Base-by-base conservation (phyloP, 2,329 filamentous ascomycete genomes). In the Sporothrix sp. region DNA sequence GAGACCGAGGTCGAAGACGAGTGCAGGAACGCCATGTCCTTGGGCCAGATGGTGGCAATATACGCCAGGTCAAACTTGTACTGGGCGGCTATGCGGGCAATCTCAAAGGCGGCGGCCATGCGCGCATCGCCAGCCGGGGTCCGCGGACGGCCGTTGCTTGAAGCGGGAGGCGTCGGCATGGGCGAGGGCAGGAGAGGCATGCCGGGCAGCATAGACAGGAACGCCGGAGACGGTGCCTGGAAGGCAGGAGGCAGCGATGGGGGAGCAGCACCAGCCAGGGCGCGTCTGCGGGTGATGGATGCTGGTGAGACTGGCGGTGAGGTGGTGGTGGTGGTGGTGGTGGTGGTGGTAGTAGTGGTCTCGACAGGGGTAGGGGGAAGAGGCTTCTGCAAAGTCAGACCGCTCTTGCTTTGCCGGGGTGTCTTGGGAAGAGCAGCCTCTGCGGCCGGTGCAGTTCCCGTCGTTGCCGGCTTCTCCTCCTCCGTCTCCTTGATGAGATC, bases 11-110 rank as follows among this genome's bases (percentile, higher is more conserved):
- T 14, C 2, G 50, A 25, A 20, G 32, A 35, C 16, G 40, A 38
- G 49, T 36, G 20, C 23, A 39, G 16, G 49, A 50, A n/a, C 37
- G 32, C 32, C 54, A 61, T 59, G 33, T 60, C 55, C 33, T 60
- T 67, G 3, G 77, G 76, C 76, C 77, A 79, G 13, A 81, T 63
- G 55, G 75, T 79, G 55, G 79, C 71, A 27, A 81, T 70, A 56
- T 81, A 81, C 11, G 80, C 68, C 21, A 81, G 66, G 56, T 79
- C 74, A 48, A 81, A 79, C 48, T 75, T 68, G 60, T 78, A 78
- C 48, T 72, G 71, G 4, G 66, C 69, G 5, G 78, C 77, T 35
- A 81, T 76, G 28, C 73, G 67, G 1, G 75, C 75, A 7, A 74
- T 74, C 60, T 76, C 71, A 42, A 76, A 71, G 7, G 76, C 76